Conservation (phyloP, 768 basidiomycete species). For the Lepiota venenata region DNA sequence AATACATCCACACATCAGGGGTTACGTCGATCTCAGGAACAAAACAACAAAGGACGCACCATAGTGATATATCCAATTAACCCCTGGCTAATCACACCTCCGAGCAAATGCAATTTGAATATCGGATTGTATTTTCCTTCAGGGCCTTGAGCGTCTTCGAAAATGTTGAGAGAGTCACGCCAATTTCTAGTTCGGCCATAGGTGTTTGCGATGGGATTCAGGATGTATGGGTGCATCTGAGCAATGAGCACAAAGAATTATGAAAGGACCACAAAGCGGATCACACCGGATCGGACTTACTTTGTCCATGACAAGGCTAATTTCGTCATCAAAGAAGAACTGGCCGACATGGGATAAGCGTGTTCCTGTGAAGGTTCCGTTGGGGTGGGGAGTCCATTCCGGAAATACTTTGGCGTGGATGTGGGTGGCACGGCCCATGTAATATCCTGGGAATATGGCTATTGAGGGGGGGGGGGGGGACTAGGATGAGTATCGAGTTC, state of each 20-base stretch:
- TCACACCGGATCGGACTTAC: constrained; percentile 24
- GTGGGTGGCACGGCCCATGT: constrained; percentile 53
- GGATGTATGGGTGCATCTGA: constrained; percentile 49
- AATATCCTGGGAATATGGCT: constrained; percentile 57
- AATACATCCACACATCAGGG: neutral
- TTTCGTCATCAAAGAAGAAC: constrained; percentile 55
- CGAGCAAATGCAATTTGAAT: constrained; percentile 47
- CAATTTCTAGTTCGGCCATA: constrained; percentile 49
- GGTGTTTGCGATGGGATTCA: constrained; percentile 45
- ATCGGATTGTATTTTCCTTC: constrained; percentile 50
- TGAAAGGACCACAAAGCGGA: too few relatives aligned
- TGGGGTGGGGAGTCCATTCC: constrained; percentile 39
- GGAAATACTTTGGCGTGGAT: constrained; percentile 54
- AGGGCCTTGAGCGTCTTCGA: constrained; percentile 45
- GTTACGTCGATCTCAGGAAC: neutral
- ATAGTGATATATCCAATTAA: constrained; percentile 55
- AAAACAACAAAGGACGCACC: constrained; percentile 25
- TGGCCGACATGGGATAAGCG: constrained; percentile 47
- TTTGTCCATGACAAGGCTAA: constrained; percentile 46
- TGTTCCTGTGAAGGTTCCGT: constrained; percentile 42
- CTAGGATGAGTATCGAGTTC: neutral
- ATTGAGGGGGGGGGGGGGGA: too few relatives aligned
- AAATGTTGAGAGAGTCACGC: constrained; percentile 52
- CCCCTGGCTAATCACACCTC: constrained; percentile 48
- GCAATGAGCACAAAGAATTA: too few relatives aligned